Base-by-base conservation (phyloP, 176 grass and related monocot genomes). In the Chrysopogon serrulatus region DNA sequence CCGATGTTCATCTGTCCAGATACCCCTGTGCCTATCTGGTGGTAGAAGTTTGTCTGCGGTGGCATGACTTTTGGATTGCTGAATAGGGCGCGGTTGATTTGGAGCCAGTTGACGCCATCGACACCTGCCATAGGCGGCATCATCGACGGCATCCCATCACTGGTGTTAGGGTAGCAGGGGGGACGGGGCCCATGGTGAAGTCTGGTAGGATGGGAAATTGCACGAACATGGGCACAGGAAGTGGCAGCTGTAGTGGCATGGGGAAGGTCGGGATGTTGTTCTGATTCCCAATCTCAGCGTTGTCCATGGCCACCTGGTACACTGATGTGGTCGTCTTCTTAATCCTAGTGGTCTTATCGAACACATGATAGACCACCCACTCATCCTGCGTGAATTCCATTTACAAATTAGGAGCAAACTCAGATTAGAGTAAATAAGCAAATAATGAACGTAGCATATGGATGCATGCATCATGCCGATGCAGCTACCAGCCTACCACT, bases 331-430 rank as follows among this genome's bases (percentile, higher is more conserved):
- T 11, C 8, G 12, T 34, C 70, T 74, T 88, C 86, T 82, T 87
- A 26, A 68, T 48, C 11, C 83, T 84, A 3, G 72, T 66, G 72
- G n/a, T 73, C 83, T 96, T 96, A 45, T 93, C 36, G 73, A 93
- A 91, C 49, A 96, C 83, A 73, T 69, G 84, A 69, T 77, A 89
- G 1, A 93, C 91, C 24, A 89, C 88, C 91, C 88, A 93, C 8
- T 89, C 91, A 49, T 85, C 84, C 86, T 96, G 72, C 43, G 57
- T 32, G 1, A 18, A 48, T 32, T 49, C 5, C 11, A 71, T n/a
- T 11, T 41, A n/a, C n/a, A n/a, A n/a, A n/a, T n/a, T n/a, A n/a
- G n/a, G n/a, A n/a, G n/a, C n/a, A n/a, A n/a, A n/a, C n/a, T n/a
- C n/a, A n/a, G n/a, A n/a, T n/a, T n/a, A n/a, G n/a, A n/a, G n/a